Evolutionary conservation across 208 protist species (phyloP).

Genomic region (Crithidia fasciculata): DNA sequence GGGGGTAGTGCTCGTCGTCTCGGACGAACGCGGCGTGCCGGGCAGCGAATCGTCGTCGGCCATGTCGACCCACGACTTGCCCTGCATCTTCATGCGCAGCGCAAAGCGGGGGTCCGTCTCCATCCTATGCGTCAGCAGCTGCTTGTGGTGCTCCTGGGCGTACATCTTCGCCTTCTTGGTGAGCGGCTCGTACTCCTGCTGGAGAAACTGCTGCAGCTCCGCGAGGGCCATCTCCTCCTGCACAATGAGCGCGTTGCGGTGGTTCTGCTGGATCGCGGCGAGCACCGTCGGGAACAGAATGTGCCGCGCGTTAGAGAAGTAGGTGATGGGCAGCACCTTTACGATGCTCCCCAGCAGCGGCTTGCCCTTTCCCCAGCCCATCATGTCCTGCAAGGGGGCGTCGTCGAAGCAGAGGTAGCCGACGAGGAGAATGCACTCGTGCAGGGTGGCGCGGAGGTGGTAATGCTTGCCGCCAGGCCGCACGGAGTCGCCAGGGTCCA

Average conservation of each 20-base stretch:
- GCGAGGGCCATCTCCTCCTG: conserved; percentile 72
- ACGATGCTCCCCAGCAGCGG: conserved; percentile 70
- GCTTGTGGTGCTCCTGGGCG: conserved; percentile 59
- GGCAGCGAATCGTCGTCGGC: conserved; percentile 37
- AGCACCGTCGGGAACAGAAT: conserved; percentile 86
- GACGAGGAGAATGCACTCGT: conserved; percentile 83
- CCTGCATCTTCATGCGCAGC: conserved; percentile 34
- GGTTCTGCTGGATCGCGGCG: conserved; percentile 49
- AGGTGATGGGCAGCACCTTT: conserved; percentile 72
- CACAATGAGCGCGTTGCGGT: conserved; percentile 65
- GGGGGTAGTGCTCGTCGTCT: conserved; percentile 44
- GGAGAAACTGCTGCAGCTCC: conserved; percentile 62
- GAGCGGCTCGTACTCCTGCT: conserved; percentile 73
- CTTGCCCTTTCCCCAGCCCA: conserved; percentile 79
- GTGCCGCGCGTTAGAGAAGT: conserved; percentile 84
- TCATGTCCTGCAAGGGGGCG: conserved; percentile 74
- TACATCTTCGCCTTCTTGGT: conserved; percentile 77
- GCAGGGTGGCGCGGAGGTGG: conserved; percentile 74
- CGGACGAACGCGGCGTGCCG: conserved; percentile 29
- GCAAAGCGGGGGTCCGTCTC: conserved; percentile 37
- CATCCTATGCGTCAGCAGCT: conserved; percentile 50
- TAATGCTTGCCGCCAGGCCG: conserved; percentile 32
- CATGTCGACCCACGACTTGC: conserved; percentile 60
- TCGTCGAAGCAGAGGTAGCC: conserved; percentile 86
- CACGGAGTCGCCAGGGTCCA: conserved; percentile 16